phyloP scores from a whole-genome alignment of 208 protist genomes.

The Phytomonas serpens region DNA sequence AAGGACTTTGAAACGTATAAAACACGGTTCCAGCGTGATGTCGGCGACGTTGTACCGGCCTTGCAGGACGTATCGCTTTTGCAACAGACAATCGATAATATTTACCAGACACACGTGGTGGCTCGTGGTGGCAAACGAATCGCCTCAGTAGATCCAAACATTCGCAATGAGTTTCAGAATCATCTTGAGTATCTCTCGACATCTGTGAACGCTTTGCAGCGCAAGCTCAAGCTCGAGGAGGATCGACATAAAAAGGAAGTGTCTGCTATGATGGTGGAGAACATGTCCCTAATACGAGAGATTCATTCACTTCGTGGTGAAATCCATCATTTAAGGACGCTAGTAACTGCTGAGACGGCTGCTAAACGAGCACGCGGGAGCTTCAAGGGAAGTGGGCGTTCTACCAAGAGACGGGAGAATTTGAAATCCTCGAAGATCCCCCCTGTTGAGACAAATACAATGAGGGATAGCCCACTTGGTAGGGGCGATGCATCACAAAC shows the following conservation, averaged over 20 bases:
- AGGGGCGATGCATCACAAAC: not conserved
- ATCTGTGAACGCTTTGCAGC: conserved; percentile 88
- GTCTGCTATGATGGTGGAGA: conserved; percentile 93
- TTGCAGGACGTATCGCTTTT: conserved; percentile 88
- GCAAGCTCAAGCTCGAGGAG: conserved; percentile 86
- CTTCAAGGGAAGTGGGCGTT: not conserved
- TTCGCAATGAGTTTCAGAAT: conserved; percentile 84
- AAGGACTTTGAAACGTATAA: conserved; percentile 88
- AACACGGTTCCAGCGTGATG: conserved; percentile 71
- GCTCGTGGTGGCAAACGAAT: conserved; percentile 55
- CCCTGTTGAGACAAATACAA: not conserved
- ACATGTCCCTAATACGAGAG: conserved; percentile 91
- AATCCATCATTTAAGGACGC: conserved; percentile 51
- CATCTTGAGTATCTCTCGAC: conserved; percentile 91
- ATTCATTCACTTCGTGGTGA: conserved; percentile 93
- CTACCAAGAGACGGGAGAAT: not conserved
- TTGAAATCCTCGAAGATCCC: not conserved
- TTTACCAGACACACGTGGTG: conserved; percentile 86
- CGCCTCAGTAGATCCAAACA: conserved; percentile 53
- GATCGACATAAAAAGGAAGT: conserved; percentile 87
- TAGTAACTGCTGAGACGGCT: not conserved
- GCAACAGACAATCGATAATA: conserved; percentile 61
- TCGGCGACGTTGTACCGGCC: conserved; percentile 70
- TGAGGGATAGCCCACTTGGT: not conserved
- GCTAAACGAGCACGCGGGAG: not conserved